phyloP scores from a whole-genome alignment of 1,139 yeast genomes.

The Tardiomyces blankii region DNA sequence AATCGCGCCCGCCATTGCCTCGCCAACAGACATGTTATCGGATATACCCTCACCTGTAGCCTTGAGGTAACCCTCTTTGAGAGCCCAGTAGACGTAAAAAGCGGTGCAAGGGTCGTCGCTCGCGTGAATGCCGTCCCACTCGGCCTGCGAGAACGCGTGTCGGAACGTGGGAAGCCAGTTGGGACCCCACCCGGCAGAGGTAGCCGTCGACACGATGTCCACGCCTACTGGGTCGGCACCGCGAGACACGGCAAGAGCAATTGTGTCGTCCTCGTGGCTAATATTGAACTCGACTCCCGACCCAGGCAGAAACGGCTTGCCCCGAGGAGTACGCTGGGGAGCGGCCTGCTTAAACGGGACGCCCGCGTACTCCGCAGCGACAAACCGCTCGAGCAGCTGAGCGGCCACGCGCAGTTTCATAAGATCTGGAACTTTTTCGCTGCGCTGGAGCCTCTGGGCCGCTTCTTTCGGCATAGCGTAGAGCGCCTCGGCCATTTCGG shows the following conservation, averaged over 20 bases:
- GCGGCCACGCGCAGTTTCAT: slow-evolving; percentile 23
- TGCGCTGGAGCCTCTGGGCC: not conserved
- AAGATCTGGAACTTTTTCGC: slow-evolving; percentile 10
- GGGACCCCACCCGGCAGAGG: slow-evolving; percentile 24
- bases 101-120: slow-evolving; percentile 10
- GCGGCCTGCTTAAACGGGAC: slow-evolving; percentile 8
- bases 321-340: slow-evolving; percentile 22
- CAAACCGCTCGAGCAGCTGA: slow-evolving; percentile 22
- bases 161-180: slow-evolving; percentile 34
- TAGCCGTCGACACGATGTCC: slow-evolving; percentile 49
- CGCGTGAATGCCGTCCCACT: slow-evolving; percentile 19
- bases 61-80: slow-evolving; percentile 62
- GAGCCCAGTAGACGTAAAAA: slow-evolving; percentile 56
- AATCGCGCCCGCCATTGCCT: not conserved
- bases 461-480: not conserved
- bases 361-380: slow-evolving; percentile 11
- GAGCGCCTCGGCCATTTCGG: not conserved
- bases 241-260: slow-evolving; percentile 33
- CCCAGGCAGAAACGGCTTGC: slow-evolving; percentile 31
- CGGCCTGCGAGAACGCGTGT: slow-evolving; percentile 39
- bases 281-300: slow-evolving; percentile 33
- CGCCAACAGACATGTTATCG: not conserved
- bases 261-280: slow-evolving; percentile 45
- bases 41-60: slow-evolving; percentile 46
- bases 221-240: slow-evolving; percentile 37